Evolutionary conservation across 805 yeast species (phyloP), one percentile per base, ranked within the genome.

Genomic region (Metschnikowia drakensbergensis): DNA sequence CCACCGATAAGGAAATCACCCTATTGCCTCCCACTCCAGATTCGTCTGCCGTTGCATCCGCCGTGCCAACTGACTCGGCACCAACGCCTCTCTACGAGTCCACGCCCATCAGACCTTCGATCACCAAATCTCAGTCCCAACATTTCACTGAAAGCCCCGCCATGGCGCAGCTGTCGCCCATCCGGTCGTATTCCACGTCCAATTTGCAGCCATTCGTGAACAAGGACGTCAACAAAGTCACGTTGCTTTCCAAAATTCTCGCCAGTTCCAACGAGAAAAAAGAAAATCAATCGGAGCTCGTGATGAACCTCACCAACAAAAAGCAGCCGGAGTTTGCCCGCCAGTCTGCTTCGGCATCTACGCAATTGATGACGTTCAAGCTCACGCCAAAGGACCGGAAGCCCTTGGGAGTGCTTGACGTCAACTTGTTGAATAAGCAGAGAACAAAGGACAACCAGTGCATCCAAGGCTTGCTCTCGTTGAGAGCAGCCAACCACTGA

Each of bases 21-120:
- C 74, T 66, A 50, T 63, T 73, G 54, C 75, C 76, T 29, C 74
- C 75, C n/a, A 69, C 73, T 9, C 72, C 71, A 3, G 58, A 63
- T 29, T 43, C 57, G 22, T 47, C 54, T 3, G 22, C 34, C 11
- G 33, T 31, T 5, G 31, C 45, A 22, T 22, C 42, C 3, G 32
- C 49, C n/a, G 32, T 34, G 13, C 17, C 43, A 9, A 22, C 49
- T 9, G 53, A 46, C 7, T 3, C 33, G 7, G 44, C 40, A 3
- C 40, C 51, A 6, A 41, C 50, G 9, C 50, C 50, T 28, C 41
- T 49, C 25, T 23, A 31, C 26, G 55, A 36, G 37, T 47, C 50
- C 25, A 54, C 58, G 23, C 57, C 58, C 13, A 43, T 54, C 40
- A 46, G 52, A 35, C 57, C 58, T 3, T 22, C 43, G 10, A 38